Conservation (phyloP, 352 stramenopile species). For the Phytophthora nicotianae region DNA sequence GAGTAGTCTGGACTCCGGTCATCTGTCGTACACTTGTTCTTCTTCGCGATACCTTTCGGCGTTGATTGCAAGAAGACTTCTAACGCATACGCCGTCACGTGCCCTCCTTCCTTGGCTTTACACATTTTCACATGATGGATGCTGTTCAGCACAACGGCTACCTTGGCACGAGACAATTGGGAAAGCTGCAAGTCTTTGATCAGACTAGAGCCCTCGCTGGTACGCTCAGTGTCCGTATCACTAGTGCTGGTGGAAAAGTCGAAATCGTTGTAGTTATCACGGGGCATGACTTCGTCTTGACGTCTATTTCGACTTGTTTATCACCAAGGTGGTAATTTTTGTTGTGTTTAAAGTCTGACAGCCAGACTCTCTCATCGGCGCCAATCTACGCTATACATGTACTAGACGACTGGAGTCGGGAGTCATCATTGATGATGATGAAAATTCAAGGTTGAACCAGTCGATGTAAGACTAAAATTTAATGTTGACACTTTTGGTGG, state of each 20-base stretch:
- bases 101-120: constrained; percentile 34
- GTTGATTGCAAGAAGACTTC: constrained; percentile 49
- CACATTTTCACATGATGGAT: constrained; percentile 58
- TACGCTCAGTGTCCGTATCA: constrained; percentile 15
- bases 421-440: neutral
- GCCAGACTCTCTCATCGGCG: neutral
- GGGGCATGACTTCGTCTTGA: neutral
- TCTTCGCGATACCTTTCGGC: constrained; percentile 34
- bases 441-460: neutral
- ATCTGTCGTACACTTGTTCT: neutral
- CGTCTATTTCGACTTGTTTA: neutral
- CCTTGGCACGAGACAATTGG: constrained; percentile 36
- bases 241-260: constrained; percentile 3
- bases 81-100: constrained; percentile 53
- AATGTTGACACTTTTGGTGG: neutral
- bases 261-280: neutral
- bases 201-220: constrained; percentile 29
- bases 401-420: neutral
- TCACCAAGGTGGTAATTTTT: neutral
- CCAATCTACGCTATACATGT: neutral
- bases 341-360: neutral
- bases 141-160: constrained; percentile 61
- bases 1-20: constrained; percentile 28
- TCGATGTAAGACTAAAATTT: neutral
- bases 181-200: constrained; percentile 24